Conservation (phyloP, 352 stramenopile species). For the Bremia lactucae region DNA sequence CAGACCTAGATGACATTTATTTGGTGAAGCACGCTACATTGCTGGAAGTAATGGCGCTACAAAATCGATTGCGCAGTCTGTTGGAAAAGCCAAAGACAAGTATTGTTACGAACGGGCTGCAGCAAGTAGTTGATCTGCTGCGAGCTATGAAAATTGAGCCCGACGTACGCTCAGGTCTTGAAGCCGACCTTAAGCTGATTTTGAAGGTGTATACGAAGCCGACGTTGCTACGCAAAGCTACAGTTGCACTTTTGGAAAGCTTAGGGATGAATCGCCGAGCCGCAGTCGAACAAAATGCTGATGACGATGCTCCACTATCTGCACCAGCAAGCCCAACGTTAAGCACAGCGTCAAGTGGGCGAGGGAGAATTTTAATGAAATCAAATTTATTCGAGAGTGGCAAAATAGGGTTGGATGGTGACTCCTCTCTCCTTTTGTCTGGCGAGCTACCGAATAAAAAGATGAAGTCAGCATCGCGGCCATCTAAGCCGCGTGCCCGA, state of each 20-base stretch:
- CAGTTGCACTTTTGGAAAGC: slow-evolving; percentile 55
- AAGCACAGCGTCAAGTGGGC: slow-evolving; percentile 20
- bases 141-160: slow-evolving; percentile 59
- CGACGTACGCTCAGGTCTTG: slow-evolving; percentile 58
- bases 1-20: slow-evolving; percentile 48
- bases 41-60: slow-evolving; percentile 52
- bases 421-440: slow-evolving; percentile 16
- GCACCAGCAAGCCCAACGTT: slow-evolving; percentile 17
- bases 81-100: slow-evolving; percentile 43
- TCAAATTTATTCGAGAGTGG: slow-evolving; percentile 10
- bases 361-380: slow-evolving; percentile 8
- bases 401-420: slow-evolving; percentile 10
- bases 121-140: slow-evolving; percentile 75
- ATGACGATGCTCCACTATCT: slow-evolving; percentile 31
- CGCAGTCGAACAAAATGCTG: slow-evolving; percentile 29
- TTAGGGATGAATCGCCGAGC: slow-evolving; percentile 55
- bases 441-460: slow-evolving; percentile 24
- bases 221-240: slow-evolving; percentile 59
- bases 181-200: slow-evolving; percentile 68
- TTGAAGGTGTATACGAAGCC: slow-evolving; percentile 73
- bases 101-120: slow-evolving; percentile 50
- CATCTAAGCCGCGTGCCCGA: slow-evolving; percentile 29
- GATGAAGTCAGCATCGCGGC: slow-evolving; percentile 12
- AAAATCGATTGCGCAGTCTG: slow-evolving; percentile 57
- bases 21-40: slow-evolving; percentile 58